Base-by-base conservation (phyloP, 495 filamentous ascomycete species). In the Parachaetomium inaequale region DNA sequence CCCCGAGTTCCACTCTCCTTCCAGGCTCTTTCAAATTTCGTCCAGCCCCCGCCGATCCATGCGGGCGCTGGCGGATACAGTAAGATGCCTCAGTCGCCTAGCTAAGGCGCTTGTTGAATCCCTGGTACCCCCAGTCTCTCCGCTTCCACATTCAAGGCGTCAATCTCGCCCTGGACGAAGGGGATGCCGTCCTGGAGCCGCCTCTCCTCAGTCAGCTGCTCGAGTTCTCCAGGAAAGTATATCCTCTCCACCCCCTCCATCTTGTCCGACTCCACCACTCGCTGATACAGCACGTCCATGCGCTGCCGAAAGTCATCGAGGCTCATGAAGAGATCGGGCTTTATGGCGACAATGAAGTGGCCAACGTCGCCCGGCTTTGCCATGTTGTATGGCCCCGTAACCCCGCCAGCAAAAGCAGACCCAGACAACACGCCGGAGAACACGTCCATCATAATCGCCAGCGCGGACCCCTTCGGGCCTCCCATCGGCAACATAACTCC, bases 381-480 rank as follows among this genome's bases (percentile, higher is more conserved):
- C 38, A 85, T 79, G 71, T 92, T 88, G 75, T 91, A 91, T 0
- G 89, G 89, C 32, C 81, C 82, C 0, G 83, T 86, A 12, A 92
- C 89, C 63, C 85, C 76, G 0, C 89, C 89, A 0, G 87, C 89
- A 75, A 90, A 89, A 0, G 87, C 87, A 38, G 82, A 76, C 5
- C 78, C 89, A 2, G 84, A 86, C 11, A 92, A 70, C 5, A 91
- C 88, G 1, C 89, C 89, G 7, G 88, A 90, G 62, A 92, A 91
- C 3, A 92, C 87, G 75, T 92, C 89, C 89, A 91, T 91, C 88
- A 92, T 91, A 40, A 92, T 81, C 0, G 86, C 76, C 46, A 92
- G 64, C 5, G 83, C 89, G 19, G 82, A 85, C 5, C 89, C 88
- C 71, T 92, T 92, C 0, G 88, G 87, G 0, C 89, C 89, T 0